phyloP scores from a whole-genome alignment of 345 rosid species.

The Pistacia atlantica region DNA sequence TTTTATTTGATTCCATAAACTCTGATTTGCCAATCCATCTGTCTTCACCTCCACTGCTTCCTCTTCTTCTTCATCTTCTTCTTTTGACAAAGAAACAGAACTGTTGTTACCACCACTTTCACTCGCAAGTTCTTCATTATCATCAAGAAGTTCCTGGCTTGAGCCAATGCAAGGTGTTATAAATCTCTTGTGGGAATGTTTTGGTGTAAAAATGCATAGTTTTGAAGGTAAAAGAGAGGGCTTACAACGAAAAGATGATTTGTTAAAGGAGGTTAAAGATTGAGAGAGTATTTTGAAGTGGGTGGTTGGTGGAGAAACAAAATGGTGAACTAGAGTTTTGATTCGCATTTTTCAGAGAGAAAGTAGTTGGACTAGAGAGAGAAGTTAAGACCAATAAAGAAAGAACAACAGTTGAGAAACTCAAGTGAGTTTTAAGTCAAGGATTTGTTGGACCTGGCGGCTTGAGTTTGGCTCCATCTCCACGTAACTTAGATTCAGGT shows the following conservation, averaged over 20 bases:
- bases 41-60: slow-evolving; percentile 22
- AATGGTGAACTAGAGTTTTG: slow-evolving; percentile 32
- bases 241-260: slow-evolving; percentile 1
- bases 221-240: slow-evolving; percentile 22
- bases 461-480: neutral
- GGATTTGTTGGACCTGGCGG: neutral
- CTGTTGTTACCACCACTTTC: slow-evolving; percentile 20
- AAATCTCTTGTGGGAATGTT: slow-evolving; percentile 5
- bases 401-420: neutral
- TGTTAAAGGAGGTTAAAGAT: slow-evolving; percentile 24
- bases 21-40: slow-evolving; percentile 60
- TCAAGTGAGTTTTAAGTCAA: neutral
- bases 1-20: slow-evolving; percentile 71
- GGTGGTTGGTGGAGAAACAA: slow-evolving; percentile 24
- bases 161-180: slow-evolving; percentile 31
- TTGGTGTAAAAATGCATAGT: slow-evolving; percentile 8
- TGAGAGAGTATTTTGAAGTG: slow-evolving; percentile 31
- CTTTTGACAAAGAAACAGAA: slow-evolving; percentile 14
- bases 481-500: no score
- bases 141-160: slow-evolving; percentile 32
- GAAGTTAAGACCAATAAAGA: neutral
- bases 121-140: neutral
- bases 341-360: slow-evolving; percentile 31
- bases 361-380: neutral
- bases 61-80: slow-evolving; percentile 16